These are phyloP conservation scores for Sarcodon aspratus DNA, from an alignment of 768 basidiomycete genomes.

Conservation along the genomic window DNA sequence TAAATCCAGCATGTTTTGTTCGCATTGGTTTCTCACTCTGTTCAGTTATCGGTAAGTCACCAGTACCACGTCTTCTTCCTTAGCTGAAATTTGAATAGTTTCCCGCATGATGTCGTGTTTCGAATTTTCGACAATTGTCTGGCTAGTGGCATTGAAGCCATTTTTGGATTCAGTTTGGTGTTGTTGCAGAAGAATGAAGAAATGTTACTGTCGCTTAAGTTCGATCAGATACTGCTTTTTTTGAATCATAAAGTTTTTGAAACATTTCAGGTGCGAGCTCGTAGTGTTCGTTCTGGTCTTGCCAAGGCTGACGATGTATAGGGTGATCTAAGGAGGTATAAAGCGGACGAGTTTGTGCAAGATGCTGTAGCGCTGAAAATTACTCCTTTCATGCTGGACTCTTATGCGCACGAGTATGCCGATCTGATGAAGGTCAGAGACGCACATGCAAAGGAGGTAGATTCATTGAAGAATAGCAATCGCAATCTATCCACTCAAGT, in stretches of 20 bases:
- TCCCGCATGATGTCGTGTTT: conserved; percentile 89
- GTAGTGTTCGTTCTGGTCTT: neutral
- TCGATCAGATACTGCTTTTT: conserved; percentile 83
- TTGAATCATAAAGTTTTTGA: conserved; percentile 79
- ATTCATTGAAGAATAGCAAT: conserved; percentile 72
- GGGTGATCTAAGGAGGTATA: conserved; percentile 27
- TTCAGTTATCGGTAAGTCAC: conserved; percentile 79
- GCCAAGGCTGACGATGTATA: neutral
- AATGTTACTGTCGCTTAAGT: conserved; percentile 65
- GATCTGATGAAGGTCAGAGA: conserved; percentile 69
- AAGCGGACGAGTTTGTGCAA: conserved; percentile 74
- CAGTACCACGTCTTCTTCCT: neutral
- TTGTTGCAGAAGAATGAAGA: conserved; percentile 86
- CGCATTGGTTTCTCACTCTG: conserved; percentile 97
- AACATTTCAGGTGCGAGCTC: conserved; percentile 45
- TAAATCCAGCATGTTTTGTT: conserved; percentile 97
- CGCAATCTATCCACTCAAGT: conserved; percentile 66
- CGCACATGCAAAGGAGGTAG: conserved; percentile 77
- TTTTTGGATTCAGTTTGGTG: conserved; percentile 88
- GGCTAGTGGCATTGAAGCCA: conserved; percentile 93
- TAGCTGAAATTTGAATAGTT: conserved; percentile 32
- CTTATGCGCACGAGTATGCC: conserved; percentile 81
- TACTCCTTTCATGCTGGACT: conserved; percentile 93
- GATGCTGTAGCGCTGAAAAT: conserved; percentile 81
- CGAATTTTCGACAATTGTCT: conserved; percentile 95